Evolutionary conservation across 768 basidiomycete genomes (phyloP).

Genomic region (Amanita pseudoporphyria): DNA sequence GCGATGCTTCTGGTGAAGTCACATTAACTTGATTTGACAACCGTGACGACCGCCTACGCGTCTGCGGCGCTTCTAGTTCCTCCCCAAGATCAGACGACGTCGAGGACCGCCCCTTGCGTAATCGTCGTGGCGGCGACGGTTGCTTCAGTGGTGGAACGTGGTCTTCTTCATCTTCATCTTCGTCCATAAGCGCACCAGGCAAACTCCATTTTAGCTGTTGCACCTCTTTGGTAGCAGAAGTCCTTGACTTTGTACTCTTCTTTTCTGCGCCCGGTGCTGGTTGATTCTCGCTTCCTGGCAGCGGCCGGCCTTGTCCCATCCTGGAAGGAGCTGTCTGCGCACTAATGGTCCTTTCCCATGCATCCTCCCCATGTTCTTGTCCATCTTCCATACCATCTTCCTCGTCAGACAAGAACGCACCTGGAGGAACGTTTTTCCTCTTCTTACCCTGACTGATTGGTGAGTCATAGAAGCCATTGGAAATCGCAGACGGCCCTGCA

Average conservation of each 20-base stretch:
- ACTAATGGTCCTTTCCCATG: constrained; percentile 13
- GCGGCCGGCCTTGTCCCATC: neutral
- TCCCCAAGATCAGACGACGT: constrained; percentile 23
- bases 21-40: constrained; percentile 21
- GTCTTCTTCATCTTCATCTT: constrained; percentile 26
- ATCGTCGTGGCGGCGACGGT: constrained; percentile 20
- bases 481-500: constrained; percentile 3
- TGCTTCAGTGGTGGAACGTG: constrained; percentile 29
- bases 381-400: constrained; percentile 17
- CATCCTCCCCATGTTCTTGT: constrained; percentile 11
- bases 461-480: constrained; percentile 13
- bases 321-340: neutral
- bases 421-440: constrained; percentile 29
- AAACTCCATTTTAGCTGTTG: constrained; percentile 6
- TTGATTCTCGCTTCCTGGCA: constrained; percentile 1
- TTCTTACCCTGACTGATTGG: constrained; percentile 11
- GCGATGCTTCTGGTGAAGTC: constrained; percentile 12
- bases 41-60: constrained; percentile 35
- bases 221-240: constrained; percentile 5
- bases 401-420: constrained; percentile 38
- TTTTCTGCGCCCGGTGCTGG: constrained; percentile 4
- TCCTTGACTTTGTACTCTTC: constrained; percentile 4
- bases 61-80: constrained; percentile 25
- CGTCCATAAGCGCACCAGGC: constrained; percentile 8
- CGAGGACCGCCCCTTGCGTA: constrained; percentile 21